phyloP scores from a whole-genome alignment of 345 rosid species.

The Crucihimalaya himalaica region DNA sequence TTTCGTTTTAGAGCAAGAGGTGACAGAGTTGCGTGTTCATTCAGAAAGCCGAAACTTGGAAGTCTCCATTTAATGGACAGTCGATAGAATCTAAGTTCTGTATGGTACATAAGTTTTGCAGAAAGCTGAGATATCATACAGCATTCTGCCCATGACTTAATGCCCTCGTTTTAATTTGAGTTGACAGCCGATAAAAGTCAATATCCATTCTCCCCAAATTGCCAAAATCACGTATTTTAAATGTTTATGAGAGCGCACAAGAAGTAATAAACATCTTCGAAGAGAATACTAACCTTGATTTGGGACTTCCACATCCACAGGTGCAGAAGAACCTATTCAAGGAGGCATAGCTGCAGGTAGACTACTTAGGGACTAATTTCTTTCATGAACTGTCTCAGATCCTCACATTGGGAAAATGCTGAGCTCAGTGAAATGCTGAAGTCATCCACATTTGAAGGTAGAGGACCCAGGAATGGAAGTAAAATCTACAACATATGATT shows the following conservation, averaged over 20 bases:
- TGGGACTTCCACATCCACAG: constrained; percentile 66
- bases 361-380: constrained; percentile 53
- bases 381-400: constrained; percentile 71
- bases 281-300: constrained; percentile 55
- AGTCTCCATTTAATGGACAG: constrained; percentile 34
- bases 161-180: constrained; percentile 39
- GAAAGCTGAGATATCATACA: constrained; percentile 69
- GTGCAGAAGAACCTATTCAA: constrained; percentile 59
- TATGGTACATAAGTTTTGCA: constrained; percentile 61
- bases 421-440: constrained; percentile 50
- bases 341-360: constrained; percentile 52
- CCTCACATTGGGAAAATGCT: constrained; percentile 66
- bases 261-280: not conserved
- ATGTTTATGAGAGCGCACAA: too few relatives aligned
- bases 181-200: not conserved
- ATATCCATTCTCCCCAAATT: too few relatives aligned
- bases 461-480: constrained; percentile 71
- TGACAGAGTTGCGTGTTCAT: constrained; percentile 41
- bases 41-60: constrained; percentile 41
- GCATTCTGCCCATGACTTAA: constrained; percentile 63
- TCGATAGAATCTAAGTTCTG: constrained; percentile 46
- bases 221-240: too few relatives aligned
- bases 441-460: constrained; percentile 69
- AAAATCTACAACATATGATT: constrained; percentile 56
- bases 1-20: constrained; percentile 32